phyloP scores from a whole-genome alignment of 2,329 filamentous ascomycete species.

The Pestalotiopsis sp. region DNA sequence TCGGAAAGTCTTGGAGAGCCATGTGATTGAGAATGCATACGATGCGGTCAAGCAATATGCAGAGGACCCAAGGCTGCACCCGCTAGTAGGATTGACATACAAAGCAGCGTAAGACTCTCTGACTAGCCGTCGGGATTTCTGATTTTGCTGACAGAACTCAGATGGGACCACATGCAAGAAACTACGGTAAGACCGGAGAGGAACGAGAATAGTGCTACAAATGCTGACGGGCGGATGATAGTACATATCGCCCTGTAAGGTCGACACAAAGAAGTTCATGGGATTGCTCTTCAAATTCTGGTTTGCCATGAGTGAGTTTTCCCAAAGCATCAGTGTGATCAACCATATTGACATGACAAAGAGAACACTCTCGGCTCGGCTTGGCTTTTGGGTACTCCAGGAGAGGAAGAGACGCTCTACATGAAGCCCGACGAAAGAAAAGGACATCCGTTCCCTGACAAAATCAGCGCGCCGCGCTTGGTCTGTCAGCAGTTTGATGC shows the following conservation, averaged over 20 bases:
- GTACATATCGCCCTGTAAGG: slow-evolving; percentile 29
- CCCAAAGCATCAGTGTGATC: background rate
- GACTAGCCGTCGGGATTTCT: background rate
- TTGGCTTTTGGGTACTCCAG: slow-evolving; percentile 36
- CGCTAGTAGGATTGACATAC: slow-evolving; percentile 34
- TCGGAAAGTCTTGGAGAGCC: slow-evolving; percentile 35
- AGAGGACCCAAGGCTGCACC: slow-evolving; percentile 30
- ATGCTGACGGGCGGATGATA: slow-evolving; percentile 23
- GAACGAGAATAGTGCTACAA: too few species aligned
- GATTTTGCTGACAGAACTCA: slow-evolving; percentile 16
- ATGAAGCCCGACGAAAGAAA: slow-evolving; percentile 39
- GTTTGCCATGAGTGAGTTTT: slow-evolving; percentile 48
- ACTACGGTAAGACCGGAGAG: slow-evolving; percentile 2
- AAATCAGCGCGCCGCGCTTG: slow-evolving; percentile 35
- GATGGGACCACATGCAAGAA: slow-evolving; percentile 16
- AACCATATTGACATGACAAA: slow-evolving; percentile 22
- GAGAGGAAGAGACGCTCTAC: slow-evolving; percentile 36
- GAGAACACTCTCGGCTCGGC: slow-evolving; percentile 49
- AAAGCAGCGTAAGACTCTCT: slow-evolving; percentile 28
- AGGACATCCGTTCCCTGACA: slow-evolving; percentile 39
- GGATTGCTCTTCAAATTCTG: slow-evolving; percentile 44
- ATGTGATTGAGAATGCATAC: slow-evolving; percentile 35
- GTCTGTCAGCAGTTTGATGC: slow-evolving; percentile 34
- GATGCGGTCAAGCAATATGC: slow-evolving; percentile 32
- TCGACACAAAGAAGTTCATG: slow-evolving; percentile 36